Conservation (phyloP, 148 eudicot species). For the Chenopodium album region DNA sequence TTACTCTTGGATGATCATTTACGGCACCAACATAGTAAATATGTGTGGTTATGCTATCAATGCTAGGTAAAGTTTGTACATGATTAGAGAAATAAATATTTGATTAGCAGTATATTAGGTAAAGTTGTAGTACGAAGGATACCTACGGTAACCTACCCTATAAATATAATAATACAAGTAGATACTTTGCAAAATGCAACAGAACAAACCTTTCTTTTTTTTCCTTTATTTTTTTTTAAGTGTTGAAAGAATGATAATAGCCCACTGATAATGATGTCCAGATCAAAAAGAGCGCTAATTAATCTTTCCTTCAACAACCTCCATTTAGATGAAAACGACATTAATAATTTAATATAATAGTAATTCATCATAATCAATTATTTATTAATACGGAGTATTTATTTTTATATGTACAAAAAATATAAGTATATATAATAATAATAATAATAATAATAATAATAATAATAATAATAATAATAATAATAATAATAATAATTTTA, state of each 20-base stretch:
- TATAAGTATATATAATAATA: too few relatives aligned
- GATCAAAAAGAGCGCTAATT: slow-evolving; percentile 14
- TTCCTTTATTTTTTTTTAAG: neutral
- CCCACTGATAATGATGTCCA: slow-evolving; percentile 25
- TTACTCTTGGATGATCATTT: slow-evolving; percentile 1
- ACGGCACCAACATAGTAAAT: neutral
- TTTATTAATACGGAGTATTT: neutral
- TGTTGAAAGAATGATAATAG: slow-evolving; percentile 21
- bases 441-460: too few relatives aligned
- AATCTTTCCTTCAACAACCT: slow-evolving; percentile 20
- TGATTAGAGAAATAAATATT: neutral
- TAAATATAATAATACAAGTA: slow-evolving; percentile 10
- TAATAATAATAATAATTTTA: too few relatives aligned
- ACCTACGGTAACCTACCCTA: slow-evolving; percentile 27
- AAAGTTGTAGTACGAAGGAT: slow-evolving; percentile 3
- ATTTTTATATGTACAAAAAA: too few relatives aligned
- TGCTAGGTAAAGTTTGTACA: slow-evolving; percentile 1
- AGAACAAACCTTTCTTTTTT: slow-evolving; percentile 4
- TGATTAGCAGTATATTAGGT: slow-evolving; percentile 26
- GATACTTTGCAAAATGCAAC: slow-evolving; percentile 20
- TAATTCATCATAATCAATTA: slow-evolving; percentile 14
- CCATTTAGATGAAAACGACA: too few relatives aligned
- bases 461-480: too few relatives aligned
- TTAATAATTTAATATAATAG: too few relatives aligned
- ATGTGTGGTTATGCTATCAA: slow-evolving; percentile 7